Percentiles rank a stretch among this genome's conserved stretches.
These are phyloP conservation scores for Venustampulla echinocandica DNA, from an alignment of 495 filamentous ascomycete genomes.

Conservation along the genomic window DNA sequence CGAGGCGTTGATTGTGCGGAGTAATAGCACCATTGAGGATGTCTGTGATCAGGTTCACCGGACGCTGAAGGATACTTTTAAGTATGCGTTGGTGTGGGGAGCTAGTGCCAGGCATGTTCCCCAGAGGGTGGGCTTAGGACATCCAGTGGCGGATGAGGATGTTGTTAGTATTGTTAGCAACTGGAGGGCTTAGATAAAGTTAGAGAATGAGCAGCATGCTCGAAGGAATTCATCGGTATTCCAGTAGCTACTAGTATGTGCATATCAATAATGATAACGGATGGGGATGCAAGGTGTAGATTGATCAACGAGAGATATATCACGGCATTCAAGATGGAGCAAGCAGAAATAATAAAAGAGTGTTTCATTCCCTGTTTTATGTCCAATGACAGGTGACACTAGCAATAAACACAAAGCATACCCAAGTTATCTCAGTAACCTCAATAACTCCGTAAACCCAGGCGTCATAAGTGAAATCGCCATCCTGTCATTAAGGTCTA, in stretches of 20 bases:
- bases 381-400: constrained; percentile 3
- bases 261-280: no score
- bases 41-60: constrained; percentile 95
- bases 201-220: no score
- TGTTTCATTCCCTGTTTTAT: constrained; percentile 11
- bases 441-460: constrained; percentile 18
- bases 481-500: neutral
- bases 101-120: constrained; percentile 91
- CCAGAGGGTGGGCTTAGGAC: constrained; percentile 82
- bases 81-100: constrained; percentile 97
- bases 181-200: constrained; percentile 47
- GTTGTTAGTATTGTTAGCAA: constrained; percentile 94
- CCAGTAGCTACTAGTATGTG: no score
- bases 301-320: no score
- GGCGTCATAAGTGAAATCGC: constrained; percentile 6
- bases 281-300: no score
- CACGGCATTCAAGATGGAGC: no score
- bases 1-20: constrained; percentile 89
- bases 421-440: neutral
- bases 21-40: constrained; percentile 84
- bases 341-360: constrained; percentile 1
- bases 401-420: constrained; percentile 2
- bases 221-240: no score
- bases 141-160: constrained; percentile 89
- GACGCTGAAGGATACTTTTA: constrained; percentile 94